Evolutionary conservation across 179 eudicot genomes (phyloP).

Genomic region (Silene vulgaris): DNA sequence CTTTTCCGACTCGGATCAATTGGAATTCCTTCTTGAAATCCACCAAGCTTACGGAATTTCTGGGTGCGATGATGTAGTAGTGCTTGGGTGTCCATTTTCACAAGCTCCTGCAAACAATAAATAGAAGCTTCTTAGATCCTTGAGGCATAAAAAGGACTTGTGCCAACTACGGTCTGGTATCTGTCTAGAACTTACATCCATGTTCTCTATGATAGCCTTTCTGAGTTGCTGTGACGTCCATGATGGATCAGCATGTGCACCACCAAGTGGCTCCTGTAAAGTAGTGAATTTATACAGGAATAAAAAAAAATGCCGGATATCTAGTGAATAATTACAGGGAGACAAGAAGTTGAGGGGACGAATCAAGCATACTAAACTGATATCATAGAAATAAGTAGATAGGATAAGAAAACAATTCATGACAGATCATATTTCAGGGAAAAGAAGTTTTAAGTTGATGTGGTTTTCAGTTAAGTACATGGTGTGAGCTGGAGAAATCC

Average conservation of each 20-base stretch:
- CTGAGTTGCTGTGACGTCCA: constrained; percentile 94
- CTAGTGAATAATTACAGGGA: neutral
- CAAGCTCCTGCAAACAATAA: constrained; percentile 34
- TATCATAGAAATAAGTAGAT: neutral
- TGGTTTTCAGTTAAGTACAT: neutral
- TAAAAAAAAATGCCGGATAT: neutral
- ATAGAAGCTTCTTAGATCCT: neutral
- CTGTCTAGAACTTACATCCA: constrained; percentile 69
- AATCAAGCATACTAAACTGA: neutral
- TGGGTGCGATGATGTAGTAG: constrained; percentile 53
- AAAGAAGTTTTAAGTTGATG: neutral
- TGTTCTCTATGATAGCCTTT: constrained; percentile 57
- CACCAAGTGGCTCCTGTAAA: constrained; percentile 92
- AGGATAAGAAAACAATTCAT: neutral
- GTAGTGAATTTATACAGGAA: constrained; percentile 1
- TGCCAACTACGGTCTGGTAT: neutral
- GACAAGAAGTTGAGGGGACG: neutral
- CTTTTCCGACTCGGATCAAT: constrained; percentile 52
- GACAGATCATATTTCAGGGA: neutral
- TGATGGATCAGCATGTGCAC: constrained; percentile 86
- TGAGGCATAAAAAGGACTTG: neutral
- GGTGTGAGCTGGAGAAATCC: neutral
- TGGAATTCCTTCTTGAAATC: constrained; percentile 59
- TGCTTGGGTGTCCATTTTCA: constrained; percentile 58
- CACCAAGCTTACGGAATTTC: constrained; percentile 74